A percentile compares a stretch with the other conserved stretches of the same genome.
Evolutionary conservation across 257 asterid species (phyloP).

Genomic region (Rehmannia glutinosa): DNA sequence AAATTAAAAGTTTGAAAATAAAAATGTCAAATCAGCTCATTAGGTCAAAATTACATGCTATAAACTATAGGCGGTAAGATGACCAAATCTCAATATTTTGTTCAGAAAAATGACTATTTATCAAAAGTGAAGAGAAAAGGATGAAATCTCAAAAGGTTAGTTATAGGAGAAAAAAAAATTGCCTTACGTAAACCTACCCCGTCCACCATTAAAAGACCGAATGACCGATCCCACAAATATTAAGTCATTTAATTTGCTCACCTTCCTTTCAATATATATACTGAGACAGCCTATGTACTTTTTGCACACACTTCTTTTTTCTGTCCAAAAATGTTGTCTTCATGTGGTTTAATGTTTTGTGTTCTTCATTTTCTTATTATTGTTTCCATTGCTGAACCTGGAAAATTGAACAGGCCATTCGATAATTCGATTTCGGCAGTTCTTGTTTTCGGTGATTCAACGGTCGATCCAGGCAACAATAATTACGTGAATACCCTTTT

Average conservation of each 20-base stretch:
- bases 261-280: neutral
- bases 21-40: too few species aligned
- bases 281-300: neutral
- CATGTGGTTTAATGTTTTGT: neutral
- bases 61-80: too few species aligned
- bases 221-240: too few species aligned
- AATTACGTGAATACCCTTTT: conserved; percentile 17
- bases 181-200: too few species aligned
- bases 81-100: too few species aligned
- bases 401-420: conserved; percentile 15
- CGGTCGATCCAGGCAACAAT: conserved; percentile 35
- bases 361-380: neutral
- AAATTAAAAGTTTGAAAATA: too few species aligned
- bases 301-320: neutral
- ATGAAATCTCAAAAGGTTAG: too few species aligned
- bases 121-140: too few species aligned
- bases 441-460: conserved; percentile 33
- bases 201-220: too few species aligned
- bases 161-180: too few species aligned
- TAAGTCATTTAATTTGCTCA: neutral
- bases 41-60: too few species aligned
- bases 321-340: neutral
- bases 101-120: too few species aligned
- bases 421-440: conserved; percentile 23
- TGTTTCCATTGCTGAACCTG: neutral